Base-by-base conservation (phyloP, 164 flowering plant species). In the Vitis amurensis region DNA sequence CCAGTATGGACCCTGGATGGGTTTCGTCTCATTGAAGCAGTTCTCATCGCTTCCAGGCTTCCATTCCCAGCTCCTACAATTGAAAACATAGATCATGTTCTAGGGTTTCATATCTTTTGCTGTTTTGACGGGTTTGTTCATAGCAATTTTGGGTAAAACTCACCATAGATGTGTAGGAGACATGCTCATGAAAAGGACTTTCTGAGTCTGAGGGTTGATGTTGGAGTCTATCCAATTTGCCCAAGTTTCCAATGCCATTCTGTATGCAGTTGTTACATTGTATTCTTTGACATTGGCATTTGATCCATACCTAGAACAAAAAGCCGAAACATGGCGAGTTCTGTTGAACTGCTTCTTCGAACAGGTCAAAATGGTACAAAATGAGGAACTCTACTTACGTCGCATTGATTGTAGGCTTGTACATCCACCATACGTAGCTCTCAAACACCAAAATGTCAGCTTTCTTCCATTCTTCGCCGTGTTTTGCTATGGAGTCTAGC, bases 351-450 rank as follows among this genome's bases (percentile, higher is more conserved):
- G 44, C 44, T 0, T 37, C 44, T 31, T 31, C 7, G 44, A 37
- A 37, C 44, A 65, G 29, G 48, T 63, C 27, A 19, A 14, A 44
- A 30, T 19, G 50, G 57, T 55, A 2, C 11, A 23, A 44, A 48
- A 51, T 48, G 2, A 50, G 4, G 19, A 37, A 61, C 0, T 11
- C 14, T 14, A 74, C 95, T 80, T 62, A 94, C 99, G 95, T 84
- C 3, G 92, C 98, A 65, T 92, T 94, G 70, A 92, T 91, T 9
- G 75, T 23, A 31, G 97, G 97, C 64, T 87, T 85, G 84, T 89
- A 76, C 95, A 88, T 91, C 99, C 99, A 94, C 99, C 99, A 94
- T 0, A 92, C 92, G 29, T 94, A 94, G 77, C 96, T 94, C 74
- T 91, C 97, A 64, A 91, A 92, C 37, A 94, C 89, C 64, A 94